These are phyloP conservation scores for Staphylotrichum longicolle DNA, from an alignment of 495 filamentous ascomycete species.

Conservation along the genomic window DNA sequence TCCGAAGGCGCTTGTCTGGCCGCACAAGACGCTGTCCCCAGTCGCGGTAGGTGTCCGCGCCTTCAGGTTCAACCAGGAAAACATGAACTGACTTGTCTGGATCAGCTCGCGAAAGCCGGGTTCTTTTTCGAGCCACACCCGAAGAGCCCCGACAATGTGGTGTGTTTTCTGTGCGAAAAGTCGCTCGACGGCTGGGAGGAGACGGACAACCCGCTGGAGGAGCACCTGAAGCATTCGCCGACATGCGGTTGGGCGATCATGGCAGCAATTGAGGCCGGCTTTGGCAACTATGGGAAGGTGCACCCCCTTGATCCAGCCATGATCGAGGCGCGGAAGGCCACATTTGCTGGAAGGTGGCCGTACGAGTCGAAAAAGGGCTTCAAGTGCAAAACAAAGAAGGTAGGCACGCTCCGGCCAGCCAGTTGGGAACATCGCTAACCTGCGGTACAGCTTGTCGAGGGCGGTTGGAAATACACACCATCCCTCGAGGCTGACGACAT, in stretches of 20 bases:
- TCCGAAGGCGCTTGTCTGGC: constrained; percentile 66
- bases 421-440: not conserved
- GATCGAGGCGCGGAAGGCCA: constrained; percentile 71
- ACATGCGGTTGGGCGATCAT: constrained; percentile 87
- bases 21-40: constrained; percentile 64
- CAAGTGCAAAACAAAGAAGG: constrained; percentile 84
- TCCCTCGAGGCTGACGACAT: constrained; percentile 76
- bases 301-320: constrained; percentile 71
- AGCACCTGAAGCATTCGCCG: constrained; percentile 79
- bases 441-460: constrained; percentile 70
- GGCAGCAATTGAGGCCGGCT: constrained; percentile 63
- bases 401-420: constrained; percentile 36
- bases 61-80: not conserved
- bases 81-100: constrained; percentile 17
- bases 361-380: constrained; percentile 86
- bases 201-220: constrained; percentile 71
- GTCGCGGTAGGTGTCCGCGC: constrained; percentile 53
- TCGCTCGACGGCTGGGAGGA: constrained; percentile 86
- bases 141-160: constrained; percentile 77
- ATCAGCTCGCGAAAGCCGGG: constrained; percentile 80
- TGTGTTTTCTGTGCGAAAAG: constrained; percentile 79
- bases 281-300: constrained; percentile 62
- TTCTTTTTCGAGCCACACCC: constrained; percentile 81
- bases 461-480: constrained; percentile 92
- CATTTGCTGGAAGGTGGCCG: constrained; percentile 78